Evolutionary conservation across 305 asterid species (phyloP), one percentile per base, ranked within the genome.

Genomic region (Fraxinus dipetala): DNA sequence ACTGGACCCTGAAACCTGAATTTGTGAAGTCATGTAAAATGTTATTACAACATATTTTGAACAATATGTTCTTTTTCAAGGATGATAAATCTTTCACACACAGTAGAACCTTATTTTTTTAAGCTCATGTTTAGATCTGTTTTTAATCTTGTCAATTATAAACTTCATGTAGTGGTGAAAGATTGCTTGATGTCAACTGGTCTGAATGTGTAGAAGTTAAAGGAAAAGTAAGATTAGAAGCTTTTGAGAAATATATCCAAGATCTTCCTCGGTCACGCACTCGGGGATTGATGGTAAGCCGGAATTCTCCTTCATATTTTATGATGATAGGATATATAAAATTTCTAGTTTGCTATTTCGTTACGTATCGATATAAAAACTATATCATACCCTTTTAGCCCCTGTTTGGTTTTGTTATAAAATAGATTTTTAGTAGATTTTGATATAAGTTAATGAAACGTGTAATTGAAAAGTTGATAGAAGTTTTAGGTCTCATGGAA

Each of bases 271-370:
- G 84, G 56, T 75, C 89, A 61, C 82, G 87, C 80, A 84, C 38
- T 63, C 81, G 87, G 56, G 84, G 84, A 31, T 78, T 86, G 79
- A 84, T 72, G 87, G 89, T 86, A 86, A 86, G 85, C 61, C 22
- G 51, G 40, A 48, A 10, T 70, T 36, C 13, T 38, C 45, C 34
- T 65, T 65, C 18, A 67, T 67, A 28, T 67, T 67, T 67, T 67
- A 67, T 28, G 74, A 28, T 63, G 74, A 4, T 67, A 67, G 74
- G 74, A 67, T 67, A 28, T 28, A 8, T 67, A 28, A 28, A 63
- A 9, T 28, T 67, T 28, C 3, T 67, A 26, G 34, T 28, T 67
- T 67, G 74, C 36, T 11, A 67, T 28, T 67, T 36, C 36, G 28
- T 11, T 67, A 24, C 18, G 11, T 24, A 24, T 22, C 18, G 6